A percentile compares a stretch with the other conserved stretches of the same genome.
phyloP scores from a whole-genome alignment of 2,329 filamentous ascomycete species.

The Botryotinia convoluta region DNA sequence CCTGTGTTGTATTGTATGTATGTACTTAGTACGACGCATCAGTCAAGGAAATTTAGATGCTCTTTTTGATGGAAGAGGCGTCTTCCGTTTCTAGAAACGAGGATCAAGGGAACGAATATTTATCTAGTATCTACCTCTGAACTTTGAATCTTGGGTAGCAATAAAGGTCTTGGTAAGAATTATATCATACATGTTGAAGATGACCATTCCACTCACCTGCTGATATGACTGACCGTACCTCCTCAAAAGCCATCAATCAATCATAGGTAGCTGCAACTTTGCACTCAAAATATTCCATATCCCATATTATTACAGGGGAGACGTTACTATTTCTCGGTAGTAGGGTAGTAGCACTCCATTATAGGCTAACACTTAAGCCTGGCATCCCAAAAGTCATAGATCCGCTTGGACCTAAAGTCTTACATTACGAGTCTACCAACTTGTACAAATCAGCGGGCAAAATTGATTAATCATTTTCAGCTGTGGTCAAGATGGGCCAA shows the following conservation, averaged over 20 bases:
- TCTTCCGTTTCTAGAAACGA: neutral
- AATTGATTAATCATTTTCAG: slow-evolving; percentile 9
- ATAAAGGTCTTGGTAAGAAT: neutral
- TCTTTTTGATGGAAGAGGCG: neutral
- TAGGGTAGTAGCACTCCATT: neutral
- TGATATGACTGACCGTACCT: neutral
- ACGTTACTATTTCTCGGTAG: neutral
- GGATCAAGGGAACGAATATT: neutral
- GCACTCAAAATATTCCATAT: neutral
- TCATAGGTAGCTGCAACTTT: neutral
- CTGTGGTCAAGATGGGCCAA: slow-evolving; percentile 5
- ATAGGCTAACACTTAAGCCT: neutral
- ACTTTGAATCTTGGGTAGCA: too few species aligned
- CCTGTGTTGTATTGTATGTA: neutral
- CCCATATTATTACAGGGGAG: neutral
- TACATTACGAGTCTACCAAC: neutral
- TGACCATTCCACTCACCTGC: neutral
- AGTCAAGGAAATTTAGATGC: neutral
- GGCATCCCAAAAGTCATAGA: neutral
- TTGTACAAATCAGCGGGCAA: slow-evolving; percentile 13
- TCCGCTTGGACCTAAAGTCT: neutral
- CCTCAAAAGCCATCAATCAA: neutral
- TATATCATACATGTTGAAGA: neutral
- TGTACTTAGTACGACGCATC: neutral
- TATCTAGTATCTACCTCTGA: neutral